These are phyloP conservation scores for Trichophyton simii DNA, from an alignment of 2,329 filamentous ascomycete genomes.

Conservation along the genomic window DNA sequence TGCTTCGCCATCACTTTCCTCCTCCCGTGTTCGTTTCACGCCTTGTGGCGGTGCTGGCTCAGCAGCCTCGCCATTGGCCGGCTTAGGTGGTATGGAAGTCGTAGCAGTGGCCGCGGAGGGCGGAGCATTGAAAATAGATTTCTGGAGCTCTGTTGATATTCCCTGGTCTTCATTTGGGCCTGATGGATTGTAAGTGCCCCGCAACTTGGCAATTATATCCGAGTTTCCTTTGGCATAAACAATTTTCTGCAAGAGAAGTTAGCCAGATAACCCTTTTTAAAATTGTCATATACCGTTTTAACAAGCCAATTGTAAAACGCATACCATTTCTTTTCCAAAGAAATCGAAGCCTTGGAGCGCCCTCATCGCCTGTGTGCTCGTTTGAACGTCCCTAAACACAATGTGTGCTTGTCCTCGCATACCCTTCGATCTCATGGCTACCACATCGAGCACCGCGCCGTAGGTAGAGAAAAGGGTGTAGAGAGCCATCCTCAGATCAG, in stretches of 20 bases:
- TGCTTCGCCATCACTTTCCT: slow-evolving; percentile 42
- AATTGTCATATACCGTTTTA: no score
- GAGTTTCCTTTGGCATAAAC: slow-evolving; percentile 84
- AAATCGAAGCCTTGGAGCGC: slow-evolving; percentile 76
- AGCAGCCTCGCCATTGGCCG: slow-evolving; percentile 23
- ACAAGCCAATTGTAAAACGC: slow-evolving; percentile 23
- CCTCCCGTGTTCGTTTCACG: slow-evolving; percentile 58
- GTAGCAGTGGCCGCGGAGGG: slow-evolving; percentile 29
- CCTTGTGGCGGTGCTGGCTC: slow-evolving; percentile 44
- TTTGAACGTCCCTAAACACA: slow-evolving; percentile 76
- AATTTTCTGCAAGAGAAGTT: slow-evolving; percentile 54
- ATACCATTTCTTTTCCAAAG: slow-evolving; percentile 71
- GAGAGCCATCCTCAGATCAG: slow-evolving; percentile 70
- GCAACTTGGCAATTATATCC: slow-evolving; percentile 75
- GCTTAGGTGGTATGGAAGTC: slow-evolving; percentile 39
- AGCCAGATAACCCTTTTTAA: background rate
- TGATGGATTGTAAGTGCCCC: slow-evolving; percentile 69
- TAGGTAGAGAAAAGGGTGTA: slow-evolving; percentile 94
- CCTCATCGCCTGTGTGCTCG: slow-evolving; percentile 89
- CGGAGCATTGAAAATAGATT: slow-evolving; percentile 64
- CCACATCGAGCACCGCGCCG: slow-evolving; percentile 80
- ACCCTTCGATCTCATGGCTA: slow-evolving; percentile 74
- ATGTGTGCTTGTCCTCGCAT: slow-evolving; percentile 96
- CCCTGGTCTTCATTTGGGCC: slow-evolving; percentile 38
- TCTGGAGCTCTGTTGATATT: slow-evolving; percentile 60